A percentile compares a stretch with the other conserved stretches of the same genome.
These are phyloP conservation scores for Fraxinus ornus DNA, from an alignment of 305 asterid species.

Conservation along the genomic window DNA sequence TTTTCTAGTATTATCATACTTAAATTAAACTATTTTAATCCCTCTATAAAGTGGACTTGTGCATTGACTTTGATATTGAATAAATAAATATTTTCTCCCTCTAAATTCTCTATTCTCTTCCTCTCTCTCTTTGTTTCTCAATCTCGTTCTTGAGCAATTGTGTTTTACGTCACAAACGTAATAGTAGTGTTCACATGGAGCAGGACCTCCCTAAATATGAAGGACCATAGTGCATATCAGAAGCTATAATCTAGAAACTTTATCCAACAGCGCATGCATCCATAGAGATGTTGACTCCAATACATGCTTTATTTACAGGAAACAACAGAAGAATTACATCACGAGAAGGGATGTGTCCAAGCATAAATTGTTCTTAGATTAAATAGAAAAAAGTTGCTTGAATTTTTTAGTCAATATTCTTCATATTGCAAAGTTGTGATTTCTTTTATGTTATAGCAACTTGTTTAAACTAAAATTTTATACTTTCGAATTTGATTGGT, in stretches of 20 bases:
- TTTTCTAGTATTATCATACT: too few species aligned
- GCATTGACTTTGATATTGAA: too few species aligned
- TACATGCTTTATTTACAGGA: neutral
- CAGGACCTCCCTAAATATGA: neutral
- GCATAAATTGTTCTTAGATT: neutral
- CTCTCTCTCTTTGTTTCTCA: too few species aligned
- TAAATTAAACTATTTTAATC: too few species aligned
- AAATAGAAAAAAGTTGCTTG: neutral
- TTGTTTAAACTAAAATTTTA: neutral
- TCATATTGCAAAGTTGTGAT: neutral
- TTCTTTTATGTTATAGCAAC: conserved; percentile 6
- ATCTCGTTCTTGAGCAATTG: too few species aligned
- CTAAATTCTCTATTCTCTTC: too few species aligned
- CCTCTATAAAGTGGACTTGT: too few species aligned
- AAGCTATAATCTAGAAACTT: neutral
- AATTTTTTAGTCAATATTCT: neutral
- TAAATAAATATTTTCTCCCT: too few species aligned
- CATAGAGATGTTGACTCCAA: neutral
- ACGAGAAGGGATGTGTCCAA: neutral
- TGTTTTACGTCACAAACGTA: too few species aligned
- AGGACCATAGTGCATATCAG: conserved; percentile 13
- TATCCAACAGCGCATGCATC: neutral
- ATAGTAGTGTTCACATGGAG: too few species aligned
- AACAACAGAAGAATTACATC: neutral
- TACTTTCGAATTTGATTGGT: neutral